Evolutionary conservation across 345 rosid genomes (phyloP), one percentile per base, ranked within the genome.

Genomic region (Mercurialis annua): DNA sequence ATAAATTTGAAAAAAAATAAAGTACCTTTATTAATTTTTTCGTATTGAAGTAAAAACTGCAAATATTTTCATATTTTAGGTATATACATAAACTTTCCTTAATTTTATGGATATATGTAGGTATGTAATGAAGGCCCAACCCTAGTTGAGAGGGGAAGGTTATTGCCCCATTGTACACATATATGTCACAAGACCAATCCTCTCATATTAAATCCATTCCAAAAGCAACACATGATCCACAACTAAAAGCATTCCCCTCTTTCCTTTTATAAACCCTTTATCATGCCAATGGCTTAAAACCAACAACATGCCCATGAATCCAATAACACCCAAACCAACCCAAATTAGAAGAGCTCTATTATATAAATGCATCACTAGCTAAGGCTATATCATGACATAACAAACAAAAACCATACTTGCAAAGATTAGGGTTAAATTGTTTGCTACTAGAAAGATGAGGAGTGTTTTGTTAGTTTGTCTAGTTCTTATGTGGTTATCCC

Each of bases 401-500:
- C 26, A 38, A n/a, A 4, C 8, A 34, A 40, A 40, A 26, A 54
- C 11, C 2, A 53, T 24, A 23, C 58, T 53, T 7, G 3, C 5
- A 24, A 24, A 10, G 4, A 8, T 17, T 4, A 21, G 24, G 61
- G 42, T 15, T 8, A 47, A 16, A 23, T 2, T 26, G 27, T 29
- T 54, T 3, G 27, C 26, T 3, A 23, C 20, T 12, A 9, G 34
- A 46, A 77, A 34, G 7, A 72, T 44, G 72, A 44, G 43, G 52
- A 51, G 51, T 26, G 17, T 56, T 18, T 76, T 65, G 31, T 36
- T 73, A 17, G 3, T 77, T 44, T 18, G n/a, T 71, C 51, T 81
- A 55, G 67, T 72, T 51, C 6, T 82, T 42, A 51, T 65, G 36
- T 56, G 75, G 44, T 78, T 72, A 26, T 4, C 38, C 6, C 53